A percentile compares a stretch with the other conserved stretches of the same genome.
Evolutionary conservation across 345 rosid species (phyloP).

Genomic region (Brassica carinata): DNA sequence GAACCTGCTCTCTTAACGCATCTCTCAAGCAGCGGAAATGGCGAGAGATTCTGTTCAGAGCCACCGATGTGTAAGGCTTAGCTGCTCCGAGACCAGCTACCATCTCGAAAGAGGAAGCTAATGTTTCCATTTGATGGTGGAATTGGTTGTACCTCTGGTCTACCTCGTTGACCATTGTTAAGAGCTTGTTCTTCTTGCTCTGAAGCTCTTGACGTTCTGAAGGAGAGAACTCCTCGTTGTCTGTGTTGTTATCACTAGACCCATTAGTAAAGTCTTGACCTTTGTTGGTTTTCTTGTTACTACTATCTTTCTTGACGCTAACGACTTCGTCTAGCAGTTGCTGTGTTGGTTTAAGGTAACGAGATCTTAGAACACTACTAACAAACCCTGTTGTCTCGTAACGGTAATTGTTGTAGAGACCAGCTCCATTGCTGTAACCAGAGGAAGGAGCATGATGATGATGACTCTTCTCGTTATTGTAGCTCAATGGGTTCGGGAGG

Average conservation of each 20-base stretch:
- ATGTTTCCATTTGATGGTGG: conserved; percentile 77
- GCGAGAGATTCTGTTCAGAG: conserved; percentile 84
- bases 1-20: conserved; percentile 68
- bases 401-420: conserved; percentile 30
- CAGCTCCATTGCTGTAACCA: conserved; percentile 35
- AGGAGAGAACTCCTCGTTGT: conserved; percentile 65
- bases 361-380: conserved; percentile 51
- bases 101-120: conserved; percentile 76
- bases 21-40: conserved; percentile 85
- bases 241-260: conserved; percentile 43
- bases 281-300: conserved; percentile 39
- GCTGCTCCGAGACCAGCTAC: conserved; percentile 83
- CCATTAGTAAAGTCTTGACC: conserved; percentile 39
- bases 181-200: conserved; percentile 77
- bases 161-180: conserved; percentile 88
- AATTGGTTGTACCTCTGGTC: conserved; percentile 84
- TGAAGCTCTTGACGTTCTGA: conserved; percentile 85
- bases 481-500: conserved; percentile 39
- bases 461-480: conserved; percentile 15
- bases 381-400: conserved; percentile 44
- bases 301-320: conserved; percentile 52
- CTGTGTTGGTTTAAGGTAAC: conserved; percentile 76
- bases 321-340: conserved; percentile 86
- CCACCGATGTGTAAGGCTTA: conserved; percentile 84
- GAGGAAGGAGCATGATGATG: conserved; percentile 30